Base-by-base conservation (phyloP, 495 filamentous ascomycete genomes). In the Neurospora sp. region DNA sequence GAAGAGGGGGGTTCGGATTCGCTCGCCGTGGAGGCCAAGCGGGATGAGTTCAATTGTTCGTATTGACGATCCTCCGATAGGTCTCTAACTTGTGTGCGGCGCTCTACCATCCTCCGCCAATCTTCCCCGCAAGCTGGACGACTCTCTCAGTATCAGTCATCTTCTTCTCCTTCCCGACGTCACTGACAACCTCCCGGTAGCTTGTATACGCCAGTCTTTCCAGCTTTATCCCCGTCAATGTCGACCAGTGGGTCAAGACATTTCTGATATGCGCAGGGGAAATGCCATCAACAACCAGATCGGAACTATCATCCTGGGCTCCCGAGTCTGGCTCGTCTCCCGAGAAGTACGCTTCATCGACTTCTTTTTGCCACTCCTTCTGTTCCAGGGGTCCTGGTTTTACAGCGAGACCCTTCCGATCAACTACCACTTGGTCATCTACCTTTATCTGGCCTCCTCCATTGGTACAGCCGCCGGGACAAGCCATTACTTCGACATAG, bases 401-500 rank as follows among this genome's bases (percentile, higher is more conserved):
- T 7, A 83, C 79, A 18, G 81, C 84, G 11, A 83, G 74, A 9
- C 80, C 79, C 72, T 80, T 85, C 18, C 84, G 79, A 40, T 85
- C 85, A 27, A 87, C 75, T 7, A 87, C 80, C 2, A 86, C 73
- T 18, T 91, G 87, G 80, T 99, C 96, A 46, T 92, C 92, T 23
- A 91, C 90, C 74, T 96, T 95, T 74, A 99, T 91, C 85, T 99
- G 96, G 1, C 96, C 96, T 31, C 96, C 96, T 0, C 96, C 96
- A 79, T 98, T 99, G 70, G 96, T 99, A 81, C 96, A 99, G 1
- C 96, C 96, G 11, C 96, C 96, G 0, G 96, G 96, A 82, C 96
- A 99, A 38, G 96, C 96, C 96, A 99, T 99, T 41, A 99, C 96
- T 79, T 99, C 96, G 12, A 99, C 93, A 82, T 97, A 98, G 31